Percentiles rank a stretch among this genome's conserved stretches.
phyloP scores from a whole-genome alignment of 352 stramenopile species.

The Saprolegnia diclina region DNA sequence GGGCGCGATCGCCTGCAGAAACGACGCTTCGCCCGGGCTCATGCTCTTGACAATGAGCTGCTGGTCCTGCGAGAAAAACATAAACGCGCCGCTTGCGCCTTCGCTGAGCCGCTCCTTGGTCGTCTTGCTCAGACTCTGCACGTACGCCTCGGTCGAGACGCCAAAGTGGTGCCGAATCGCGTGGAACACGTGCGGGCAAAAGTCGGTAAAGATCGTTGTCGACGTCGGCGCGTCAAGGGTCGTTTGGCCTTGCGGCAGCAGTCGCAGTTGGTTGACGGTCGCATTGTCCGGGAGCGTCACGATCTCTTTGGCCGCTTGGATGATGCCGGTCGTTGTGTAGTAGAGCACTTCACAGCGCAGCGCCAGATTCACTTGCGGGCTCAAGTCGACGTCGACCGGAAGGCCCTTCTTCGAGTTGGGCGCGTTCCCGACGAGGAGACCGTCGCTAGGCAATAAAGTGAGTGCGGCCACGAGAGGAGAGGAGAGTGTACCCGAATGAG shows the following conservation, averaged over 20 bases:
- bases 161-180: conserved; percentile 82
- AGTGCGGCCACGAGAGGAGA: background rate
- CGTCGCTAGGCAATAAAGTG: too few relatives aligned
- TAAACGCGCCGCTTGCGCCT: conserved; percentile 81
- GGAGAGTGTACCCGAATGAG: conserved; percentile 35
- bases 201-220: conserved; percentile 82
- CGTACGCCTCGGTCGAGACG: conserved; percentile 77
- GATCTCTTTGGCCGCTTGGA: conserved; percentile 61
- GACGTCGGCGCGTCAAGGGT: conserved; percentile 49
- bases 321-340: conserved; percentile 84
- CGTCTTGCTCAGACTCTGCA: conserved; percentile 72
- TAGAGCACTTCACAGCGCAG: conserved; percentile 81
- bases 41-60: conserved; percentile 88
- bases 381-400: conserved; percentile 80
- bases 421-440: background rate
- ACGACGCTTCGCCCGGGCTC: conserved; percentile 78
- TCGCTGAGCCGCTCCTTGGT: conserved; percentile 83
- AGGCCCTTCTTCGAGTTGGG: conserved; percentile 51
- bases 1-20: conserved; percentile 70
- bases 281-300: background rate
- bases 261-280: background rate
- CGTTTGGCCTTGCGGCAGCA: background rate
- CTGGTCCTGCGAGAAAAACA: conserved; percentile 87
- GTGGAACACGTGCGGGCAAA: conserved; percentile 80
- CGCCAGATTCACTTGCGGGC: conserved; percentile 79